phyloP scores from a whole-genome alignment of 495 filamentous ascomycete species.

The Daldinia concentrica region DNA sequence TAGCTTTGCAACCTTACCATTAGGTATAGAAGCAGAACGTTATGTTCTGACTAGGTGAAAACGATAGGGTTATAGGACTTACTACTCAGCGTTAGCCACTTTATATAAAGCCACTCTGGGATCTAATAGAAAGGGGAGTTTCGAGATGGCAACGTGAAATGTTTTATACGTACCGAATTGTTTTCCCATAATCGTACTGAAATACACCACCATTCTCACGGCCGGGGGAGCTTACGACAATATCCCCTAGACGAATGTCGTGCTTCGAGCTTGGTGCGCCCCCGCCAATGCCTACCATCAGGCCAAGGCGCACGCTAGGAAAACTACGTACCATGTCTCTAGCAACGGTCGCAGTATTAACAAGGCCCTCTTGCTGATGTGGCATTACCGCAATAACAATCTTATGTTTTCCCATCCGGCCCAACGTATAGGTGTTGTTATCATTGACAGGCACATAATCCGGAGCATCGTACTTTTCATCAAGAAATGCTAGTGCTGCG shows the following conservation, averaged over 20 bases:
- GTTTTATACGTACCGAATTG: background rate
- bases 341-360: conserved; percentile 48
- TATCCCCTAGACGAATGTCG: background rate
- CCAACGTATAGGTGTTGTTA: conserved; percentile 51
- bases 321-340: conserved; percentile 56
- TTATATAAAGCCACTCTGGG: too few relatives aligned
- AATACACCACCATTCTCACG: background rate
- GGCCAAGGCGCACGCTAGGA: conserved; percentile 40
- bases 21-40: too few relatives aligned
- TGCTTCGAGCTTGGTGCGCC: background rate
- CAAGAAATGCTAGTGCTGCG: conserved; percentile 49
- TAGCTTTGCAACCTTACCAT: too few relatives aligned
- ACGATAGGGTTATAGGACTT: too few relatives aligned
- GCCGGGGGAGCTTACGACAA: background rate
- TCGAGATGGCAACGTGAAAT: too few relatives aligned
- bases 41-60: too few relatives aligned
- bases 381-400: conserved; percentile 55
- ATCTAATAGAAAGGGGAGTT: too few relatives aligned
- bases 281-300: conserved; percentile 59
- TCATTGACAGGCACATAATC: conserved; percentile 41
- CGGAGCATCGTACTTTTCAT: conserved; percentile 41
- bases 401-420: conserved; percentile 50
- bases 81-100: too few relatives aligned
- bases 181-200: background rate
- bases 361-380: conserved; percentile 52